These are phyloP conservation scores for Hibiscus syriacus DNA, from an alignment of 345 rosid species.

Conservation along the genomic window DNA sequence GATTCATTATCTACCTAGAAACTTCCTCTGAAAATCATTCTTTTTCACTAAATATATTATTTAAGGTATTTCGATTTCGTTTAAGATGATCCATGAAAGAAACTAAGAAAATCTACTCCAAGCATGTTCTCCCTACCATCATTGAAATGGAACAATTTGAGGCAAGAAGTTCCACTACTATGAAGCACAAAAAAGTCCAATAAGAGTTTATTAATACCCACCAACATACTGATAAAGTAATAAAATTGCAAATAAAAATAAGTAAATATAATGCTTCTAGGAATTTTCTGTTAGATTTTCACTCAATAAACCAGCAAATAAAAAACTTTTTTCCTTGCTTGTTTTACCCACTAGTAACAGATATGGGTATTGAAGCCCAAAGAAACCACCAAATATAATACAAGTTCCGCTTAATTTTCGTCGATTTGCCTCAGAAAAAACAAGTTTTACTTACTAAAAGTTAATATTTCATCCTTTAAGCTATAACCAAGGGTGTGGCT, in stretches of 20 bases:
- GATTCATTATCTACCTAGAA: too few relatives aligned
- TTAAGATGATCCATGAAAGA: not conserved
- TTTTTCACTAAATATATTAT: too few relatives aligned
- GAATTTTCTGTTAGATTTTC: not conserved
- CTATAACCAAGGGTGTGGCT: too few relatives aligned
- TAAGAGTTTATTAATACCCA: not conserved
- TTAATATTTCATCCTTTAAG: not conserved
- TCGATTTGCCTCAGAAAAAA: not conserved
- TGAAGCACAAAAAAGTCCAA: not conserved
- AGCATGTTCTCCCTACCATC: not conserved
- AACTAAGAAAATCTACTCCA: not conserved
- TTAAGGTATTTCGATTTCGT: not conserved
- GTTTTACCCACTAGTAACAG: not conserved
- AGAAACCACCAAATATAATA: not conserved
- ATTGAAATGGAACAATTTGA: not conserved
- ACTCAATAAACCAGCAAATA: not conserved
- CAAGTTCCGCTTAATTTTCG: not conserved
- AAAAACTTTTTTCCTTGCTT: too few relatives aligned
- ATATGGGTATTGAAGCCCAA: not conserved
- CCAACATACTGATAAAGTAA: not conserved
- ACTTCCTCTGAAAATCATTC: too few relatives aligned
- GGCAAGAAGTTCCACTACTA: too few relatives aligned
- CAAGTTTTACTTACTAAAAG: not conserved
- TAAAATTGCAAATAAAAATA: not conserved
- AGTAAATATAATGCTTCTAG: not conserved